These are phyloP conservation scores for Kuraishia capsulata DNA, from an alignment of 805 yeast genomes.

Conservation along the genomic window DNA sequence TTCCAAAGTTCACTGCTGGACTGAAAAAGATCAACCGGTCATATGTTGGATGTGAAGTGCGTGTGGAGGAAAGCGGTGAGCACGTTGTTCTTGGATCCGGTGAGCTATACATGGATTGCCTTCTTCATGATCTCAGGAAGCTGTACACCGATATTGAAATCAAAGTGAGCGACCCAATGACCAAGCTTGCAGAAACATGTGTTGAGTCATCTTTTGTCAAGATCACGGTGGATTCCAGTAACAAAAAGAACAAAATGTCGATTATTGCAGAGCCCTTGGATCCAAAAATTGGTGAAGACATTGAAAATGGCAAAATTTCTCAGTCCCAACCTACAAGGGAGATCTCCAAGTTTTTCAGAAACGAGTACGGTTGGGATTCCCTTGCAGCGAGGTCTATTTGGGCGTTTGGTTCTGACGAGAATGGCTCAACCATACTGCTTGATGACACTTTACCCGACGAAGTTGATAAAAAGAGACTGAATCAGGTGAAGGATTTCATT, in stretches of 20 bases:
- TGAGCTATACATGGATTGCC: constrained; percentile 78
- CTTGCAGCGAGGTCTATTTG: constrained; percentile 75
- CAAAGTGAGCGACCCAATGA: constrained; percentile 78
- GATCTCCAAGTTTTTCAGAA: constrained; percentile 46
- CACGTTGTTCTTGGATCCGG: constrained; percentile 77
- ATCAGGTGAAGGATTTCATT: constrained; percentile 42
- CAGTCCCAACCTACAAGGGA: constrained; percentile 26
- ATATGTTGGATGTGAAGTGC: constrained; percentile 59
- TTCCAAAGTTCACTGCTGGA: constrained; percentile 66
- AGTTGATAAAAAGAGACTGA: constrained; percentile 45
- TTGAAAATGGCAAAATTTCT: constrained; percentile 38
- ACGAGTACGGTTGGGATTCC: constrained; percentile 70
- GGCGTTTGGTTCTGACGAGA: constrained; percentile 58
- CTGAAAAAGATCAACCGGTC: constrained; percentile 51
- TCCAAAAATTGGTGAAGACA: constrained; percentile 41
- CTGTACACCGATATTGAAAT: constrained; percentile 59
- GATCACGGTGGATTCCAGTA: constrained; percentile 50
- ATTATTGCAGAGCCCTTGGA: constrained; percentile 71
- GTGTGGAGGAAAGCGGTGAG: constrained; percentile 85
- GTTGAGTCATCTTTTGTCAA: constrained; percentile 56
- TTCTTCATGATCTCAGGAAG: constrained; percentile 65
- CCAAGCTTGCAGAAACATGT: constrained; percentile 73
- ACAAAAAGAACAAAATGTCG: constrained; percentile 48
- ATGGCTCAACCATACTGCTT: constrained; percentile 40
- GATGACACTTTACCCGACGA: constrained; percentile 75